These are phyloP conservation scores for Arabidopsis hybrid DNA, from an alignment of 441 rosid genomes.

Conservation along the genomic window DNA sequence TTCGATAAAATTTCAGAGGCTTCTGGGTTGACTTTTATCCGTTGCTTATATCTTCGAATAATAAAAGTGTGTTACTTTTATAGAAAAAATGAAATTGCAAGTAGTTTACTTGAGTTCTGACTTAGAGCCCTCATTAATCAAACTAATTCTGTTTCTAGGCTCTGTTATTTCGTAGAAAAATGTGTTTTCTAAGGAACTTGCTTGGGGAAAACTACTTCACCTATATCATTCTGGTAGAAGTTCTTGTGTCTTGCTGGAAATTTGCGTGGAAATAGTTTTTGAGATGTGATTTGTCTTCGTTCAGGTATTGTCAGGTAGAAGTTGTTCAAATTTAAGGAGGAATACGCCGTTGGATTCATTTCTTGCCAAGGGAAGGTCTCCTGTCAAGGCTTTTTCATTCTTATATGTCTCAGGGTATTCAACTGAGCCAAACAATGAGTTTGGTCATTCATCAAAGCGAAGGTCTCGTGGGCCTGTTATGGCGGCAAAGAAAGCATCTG, in stretches of 20 bases:
- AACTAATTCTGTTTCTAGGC: not conserved
- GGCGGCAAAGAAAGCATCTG: constrained; percentile 89
- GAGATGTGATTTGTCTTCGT: constrained; percentile 22
- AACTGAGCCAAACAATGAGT: constrained; percentile 51
- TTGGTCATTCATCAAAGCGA: constrained; percentile 67
- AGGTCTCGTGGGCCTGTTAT: constrained; percentile 92
- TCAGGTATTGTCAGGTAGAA: constrained; percentile 68
- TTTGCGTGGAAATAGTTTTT: constrained; percentile 15
- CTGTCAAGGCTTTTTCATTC: constrained; percentile 56
- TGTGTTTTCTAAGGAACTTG: not conserved
- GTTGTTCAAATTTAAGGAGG: constrained; percentile 56
- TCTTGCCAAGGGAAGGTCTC: constrained; percentile 53
- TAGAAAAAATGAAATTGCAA: not conserved
- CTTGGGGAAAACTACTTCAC: constrained; percentile 5
- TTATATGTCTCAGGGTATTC: constrained; percentile 53
- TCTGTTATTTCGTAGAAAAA: not conserved
- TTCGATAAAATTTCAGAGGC: constrained; percentile 51
- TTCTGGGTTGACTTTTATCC: not conserved
- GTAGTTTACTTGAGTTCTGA: not conserved
- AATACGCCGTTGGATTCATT: constrained; percentile 49
- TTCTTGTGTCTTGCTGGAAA: constrained; percentile 35
- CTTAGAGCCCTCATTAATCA: not conserved
- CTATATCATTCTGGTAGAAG: not conserved
- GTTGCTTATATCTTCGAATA: not conserved
- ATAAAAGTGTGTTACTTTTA: not conserved